These are phyloP conservation scores for Camelina hispida DNA, from an alignment of 345 rosid genomes.

Conservation along the genomic window DNA sequence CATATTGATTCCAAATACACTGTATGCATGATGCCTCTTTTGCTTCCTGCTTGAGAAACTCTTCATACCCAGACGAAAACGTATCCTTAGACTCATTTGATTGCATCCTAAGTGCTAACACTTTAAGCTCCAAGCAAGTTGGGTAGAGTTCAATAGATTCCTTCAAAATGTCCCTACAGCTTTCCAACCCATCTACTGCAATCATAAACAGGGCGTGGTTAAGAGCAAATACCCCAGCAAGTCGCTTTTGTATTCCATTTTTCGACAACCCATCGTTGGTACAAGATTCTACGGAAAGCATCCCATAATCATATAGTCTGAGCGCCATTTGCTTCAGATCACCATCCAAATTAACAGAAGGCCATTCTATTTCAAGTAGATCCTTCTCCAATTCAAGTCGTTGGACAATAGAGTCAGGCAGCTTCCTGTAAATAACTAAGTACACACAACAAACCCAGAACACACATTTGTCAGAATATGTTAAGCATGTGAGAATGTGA, in stretches of 20 bases:
- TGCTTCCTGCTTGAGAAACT: conserved; percentile 68
- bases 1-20: conserved; percentile 93
- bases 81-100: conserved; percentile 45
- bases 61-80: conserved; percentile 63
- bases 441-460: conserved; percentile 99
- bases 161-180: conserved; percentile 55
- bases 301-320: conserved; percentile 59
- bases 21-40: conserved; percentile 68
- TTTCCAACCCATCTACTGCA: conserved; percentile 58
- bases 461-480: conserved; percentile 88
- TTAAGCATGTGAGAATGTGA: conserved; percentile 83
- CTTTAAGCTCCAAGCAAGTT: conserved; percentile 67
- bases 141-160: conserved; percentile 64
- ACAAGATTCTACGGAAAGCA: conserved; percentile 46
- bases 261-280: conserved; percentile 39
- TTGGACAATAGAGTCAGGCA: conserved; percentile 75
- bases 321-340: conserved; percentile 62
- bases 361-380: conserved; percentile 74
- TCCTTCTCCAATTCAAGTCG: conserved; percentile 81
- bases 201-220: conserved; percentile 64
- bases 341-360: conserved; percentile 56
- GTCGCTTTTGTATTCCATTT: conserved; percentile 42
- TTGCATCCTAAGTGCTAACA: conserved; percentile 65
- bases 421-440: conserved; percentile 96
- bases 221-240: conserved; percentile 62